These are phyloP conservation scores for Pseudoturritis turrita DNA, from an alignment of 345 rosid genomes.

Conservation along the genomic window DNA sequence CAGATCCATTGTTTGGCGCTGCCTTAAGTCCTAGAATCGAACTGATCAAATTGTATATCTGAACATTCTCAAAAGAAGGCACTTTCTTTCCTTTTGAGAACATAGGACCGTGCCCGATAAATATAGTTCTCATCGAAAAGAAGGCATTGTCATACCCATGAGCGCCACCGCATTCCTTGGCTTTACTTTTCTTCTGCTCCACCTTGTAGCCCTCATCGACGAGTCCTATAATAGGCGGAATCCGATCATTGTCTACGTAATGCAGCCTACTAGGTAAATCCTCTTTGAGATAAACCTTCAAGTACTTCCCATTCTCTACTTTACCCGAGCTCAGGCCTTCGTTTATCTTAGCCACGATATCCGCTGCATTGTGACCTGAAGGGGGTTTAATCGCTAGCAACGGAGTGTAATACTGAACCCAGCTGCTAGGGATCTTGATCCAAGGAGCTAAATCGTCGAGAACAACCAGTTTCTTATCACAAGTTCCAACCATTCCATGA, in stretches of 20 bases:
- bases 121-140: constrained; percentile 93
- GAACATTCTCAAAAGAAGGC: constrained; percentile 87
- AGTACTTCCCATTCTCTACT: constrained; percentile 65
- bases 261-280: constrained; percentile 80
- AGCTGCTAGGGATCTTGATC: constrained; percentile 54
- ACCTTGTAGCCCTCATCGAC: constrained; percentile 76
- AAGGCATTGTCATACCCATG: constrained; percentile 88
- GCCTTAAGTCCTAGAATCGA: constrained; percentile 75
- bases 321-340: constrained; percentile 64
- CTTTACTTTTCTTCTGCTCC: constrained; percentile 51
- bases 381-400: constrained; percentile 79
- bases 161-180: constrained; percentile 81
- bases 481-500: constrained; percentile 97
- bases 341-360: constrained; percentile 80
- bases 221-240: constrained; percentile 75
- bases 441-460: constrained; percentile 75
- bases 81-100: constrained; percentile 74
- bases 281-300: constrained; percentile 80
- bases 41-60: constrained; percentile 78
- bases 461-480: constrained; percentile 71
- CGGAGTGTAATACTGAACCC: constrained; percentile 70
- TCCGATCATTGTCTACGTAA: constrained; percentile 57
- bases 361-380: constrained; percentile 33
- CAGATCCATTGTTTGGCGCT: constrained; percentile 79
- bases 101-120: constrained; percentile 88